A percentile compares a stretch with the other conserved stretches of the same genome.
Conservation (phyloP, 176 grass and related monocot species). For the Cymbopogon citratus region DNA sequence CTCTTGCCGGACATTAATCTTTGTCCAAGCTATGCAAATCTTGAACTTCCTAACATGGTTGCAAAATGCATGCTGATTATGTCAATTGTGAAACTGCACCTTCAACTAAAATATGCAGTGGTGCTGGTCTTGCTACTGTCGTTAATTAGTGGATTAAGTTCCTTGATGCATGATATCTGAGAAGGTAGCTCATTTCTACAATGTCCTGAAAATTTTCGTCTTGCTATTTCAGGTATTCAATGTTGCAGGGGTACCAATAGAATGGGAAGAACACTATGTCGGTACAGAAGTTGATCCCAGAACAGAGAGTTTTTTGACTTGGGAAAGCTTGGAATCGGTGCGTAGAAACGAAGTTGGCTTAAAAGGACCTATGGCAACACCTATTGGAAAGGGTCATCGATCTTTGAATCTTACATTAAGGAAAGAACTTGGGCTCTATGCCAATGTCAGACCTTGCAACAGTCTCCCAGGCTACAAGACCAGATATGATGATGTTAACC, state of each 20-base stretch:
- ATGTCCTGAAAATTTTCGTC: conserved; percentile 4
- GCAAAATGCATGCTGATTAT: not conserved
- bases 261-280: conserved; percentile 96
- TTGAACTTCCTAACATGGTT: not conserved
- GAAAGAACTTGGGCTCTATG: conserved; percentile 92
- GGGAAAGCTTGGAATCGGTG: conserved; percentile 92
- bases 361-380: conserved; percentile 99
- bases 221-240: conserved; percentile 66
- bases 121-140: not conserved
- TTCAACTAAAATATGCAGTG: not conserved
- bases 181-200: not conserved
- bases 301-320: conserved; percentile 95
- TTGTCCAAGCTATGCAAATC: not conserved
- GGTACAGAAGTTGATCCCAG: conserved; percentile 84
- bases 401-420: conserved; percentile 92
- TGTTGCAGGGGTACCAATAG: conserved; percentile 79
- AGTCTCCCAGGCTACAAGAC: conserved; percentile 93
- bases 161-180: not conserved
- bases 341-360: conserved; percentile 86
- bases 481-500: conserved; percentile 90
- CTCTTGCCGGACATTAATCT: not conserved
- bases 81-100: not conserved
- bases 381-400: conserved; percentile 96
- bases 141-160: conserved; percentile 11
- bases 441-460: conserved; percentile 95